Percentiles rank a stretch among this genome's conserved stretches.
phyloP scores from a whole-genome alignment of 2,329 filamentous ascomycete species.

The Nothophoma quercina region DNA sequence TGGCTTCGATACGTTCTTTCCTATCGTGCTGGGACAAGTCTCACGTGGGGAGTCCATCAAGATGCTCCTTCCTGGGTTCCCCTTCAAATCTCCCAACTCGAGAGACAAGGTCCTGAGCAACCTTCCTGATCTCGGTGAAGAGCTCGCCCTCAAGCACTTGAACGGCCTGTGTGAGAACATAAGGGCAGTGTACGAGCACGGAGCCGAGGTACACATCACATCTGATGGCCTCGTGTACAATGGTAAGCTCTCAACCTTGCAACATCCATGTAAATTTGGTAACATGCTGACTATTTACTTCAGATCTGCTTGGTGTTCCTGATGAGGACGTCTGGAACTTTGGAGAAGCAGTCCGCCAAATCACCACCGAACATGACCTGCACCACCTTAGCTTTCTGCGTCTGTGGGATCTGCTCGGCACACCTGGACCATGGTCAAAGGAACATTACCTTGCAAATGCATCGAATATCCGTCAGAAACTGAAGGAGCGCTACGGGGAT shows the following conservation, averaged over 20 bases:
- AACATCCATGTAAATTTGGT: too few relatives aligned
- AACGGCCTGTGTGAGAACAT: slow-evolving; percentile 54
- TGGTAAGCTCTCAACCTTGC: slow-evolving; percentile 24
- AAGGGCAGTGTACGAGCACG: slow-evolving; percentile 49
- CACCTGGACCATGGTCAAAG: slow-evolving; percentile 26
- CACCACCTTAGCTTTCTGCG: slow-evolving; percentile 30
- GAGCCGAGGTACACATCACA: slow-evolving; percentile 52
- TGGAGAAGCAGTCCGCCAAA: slow-evolving; percentile 28
- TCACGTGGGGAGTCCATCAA: slow-evolving; percentile 29
- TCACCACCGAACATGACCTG: slow-evolving; percentile 24
- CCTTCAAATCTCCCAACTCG: slow-evolving; percentile 68
- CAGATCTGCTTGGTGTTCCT: slow-evolving; percentile 53
- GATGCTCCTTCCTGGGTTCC: slow-evolving; percentile 63
- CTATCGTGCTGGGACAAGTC: slow-evolving; percentile 27
- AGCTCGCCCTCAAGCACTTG: slow-evolving; percentile 53
- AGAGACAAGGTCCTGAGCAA: slow-evolving; percentile 62
- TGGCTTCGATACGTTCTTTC: slow-evolving; percentile 33
- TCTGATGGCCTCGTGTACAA: slow-evolving; percentile 56
- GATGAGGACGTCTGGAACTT: slow-evolving; percentile 54
- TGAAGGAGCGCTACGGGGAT: slow-evolving; percentile 34
- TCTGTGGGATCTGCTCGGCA: slow-evolving; percentile 29
- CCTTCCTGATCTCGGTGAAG: slow-evolving; percentile 54
- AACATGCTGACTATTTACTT: neutral
- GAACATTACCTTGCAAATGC: slow-evolving; percentile 36
- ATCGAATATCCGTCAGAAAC: slow-evolving; percentile 32